phyloP scores from a whole-genome alignment of 108 stramenopile genomes.

The Cyclotella kingstonii region DNA sequence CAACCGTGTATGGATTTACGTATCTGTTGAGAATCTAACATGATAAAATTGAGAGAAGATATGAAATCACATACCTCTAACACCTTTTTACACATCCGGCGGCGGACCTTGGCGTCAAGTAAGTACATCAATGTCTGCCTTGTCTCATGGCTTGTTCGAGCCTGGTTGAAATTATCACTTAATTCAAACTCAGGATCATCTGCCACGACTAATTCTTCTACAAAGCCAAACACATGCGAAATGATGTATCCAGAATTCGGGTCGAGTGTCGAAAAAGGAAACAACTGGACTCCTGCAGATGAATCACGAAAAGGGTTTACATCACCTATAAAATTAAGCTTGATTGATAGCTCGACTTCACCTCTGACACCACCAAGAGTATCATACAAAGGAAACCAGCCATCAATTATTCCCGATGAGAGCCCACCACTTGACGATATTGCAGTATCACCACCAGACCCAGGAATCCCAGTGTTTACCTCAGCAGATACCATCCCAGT shows the following conservation, averaged over 20 bases:
- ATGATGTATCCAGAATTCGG: conserved; percentile 73
- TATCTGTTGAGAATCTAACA: no score
- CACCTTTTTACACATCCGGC: conserved; percentile 91
- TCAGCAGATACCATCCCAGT: conserved; percentile 7
- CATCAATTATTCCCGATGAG: conserved; percentile 67
- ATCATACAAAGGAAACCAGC: conserved; percentile 96
- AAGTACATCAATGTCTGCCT: conserved; percentile 91
- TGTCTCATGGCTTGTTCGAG: conserved; percentile 83
- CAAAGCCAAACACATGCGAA: conserved; percentile 89
- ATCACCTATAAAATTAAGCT: conserved; percentile 93
- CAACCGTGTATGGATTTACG: no score
- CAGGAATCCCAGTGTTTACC: background rate
- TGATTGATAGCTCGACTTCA: conserved; percentile 83
- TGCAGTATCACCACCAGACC: background rate
- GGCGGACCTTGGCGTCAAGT: conserved; percentile 84
- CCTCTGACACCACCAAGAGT: conserved; percentile 90
- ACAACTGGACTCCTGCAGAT: conserved; percentile 93
- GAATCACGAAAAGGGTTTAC: conserved; percentile 95
- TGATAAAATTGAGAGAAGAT: no score
- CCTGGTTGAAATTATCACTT: conserved; percentile 78
- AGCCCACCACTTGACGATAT: background rate
- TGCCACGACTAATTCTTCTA: conserved; percentile 97
- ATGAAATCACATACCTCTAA: conserved; percentile 41
- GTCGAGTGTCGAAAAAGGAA: conserved; percentile 88
- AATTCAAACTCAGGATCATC: conserved; percentile 96